Percentiles rank a stretch among this genome's conserved stretches.
Evolutionary conservation across 768 basidiomycete genomes (phyloP).

Genomic region (Calocybe indica): DNA sequence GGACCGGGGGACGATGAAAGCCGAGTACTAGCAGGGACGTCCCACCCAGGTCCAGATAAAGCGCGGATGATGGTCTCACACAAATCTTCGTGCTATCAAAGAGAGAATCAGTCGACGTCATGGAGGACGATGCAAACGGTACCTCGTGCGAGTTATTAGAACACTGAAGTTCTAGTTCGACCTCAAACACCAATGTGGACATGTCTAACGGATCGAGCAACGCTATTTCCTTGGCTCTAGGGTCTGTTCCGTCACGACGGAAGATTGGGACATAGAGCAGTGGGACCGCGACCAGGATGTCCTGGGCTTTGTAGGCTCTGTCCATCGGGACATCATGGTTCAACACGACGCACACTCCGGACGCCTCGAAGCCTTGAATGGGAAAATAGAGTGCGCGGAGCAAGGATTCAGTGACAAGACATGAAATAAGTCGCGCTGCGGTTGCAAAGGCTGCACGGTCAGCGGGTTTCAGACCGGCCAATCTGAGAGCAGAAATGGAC

Average conservation of each 20-base stretch:
- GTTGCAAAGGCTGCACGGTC: conserved; percentile 44
- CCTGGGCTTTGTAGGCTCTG: conserved; percentile 21
- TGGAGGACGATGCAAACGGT: no score
- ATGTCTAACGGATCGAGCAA: conserved; percentile 54
- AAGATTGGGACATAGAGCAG: conserved; percentile 42
- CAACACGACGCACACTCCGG: conserved; percentile 38
- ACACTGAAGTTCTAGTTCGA: conserved; percentile 1
- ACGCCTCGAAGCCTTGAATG: conserved; percentile 22
- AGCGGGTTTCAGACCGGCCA: conserved; percentile 24
- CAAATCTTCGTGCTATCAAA: conserved; percentile 23
- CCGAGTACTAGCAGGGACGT: conserved; percentile 12
- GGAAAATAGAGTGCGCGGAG: conserved; percentile 41
- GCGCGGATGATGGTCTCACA: conserved; percentile 14
- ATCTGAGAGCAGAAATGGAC: conserved; percentile 18
- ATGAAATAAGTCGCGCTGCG: conserved; percentile 45
- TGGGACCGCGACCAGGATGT: conserved; percentile 43
- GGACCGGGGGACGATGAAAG: conserved; percentile 27
- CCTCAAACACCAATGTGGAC: conserved; percentile 35
- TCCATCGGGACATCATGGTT: conserved; percentile 19
- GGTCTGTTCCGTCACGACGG: conserved; percentile 25
- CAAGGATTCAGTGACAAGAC: conserved; percentile 53
- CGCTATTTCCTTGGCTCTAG: conserved; percentile 32
- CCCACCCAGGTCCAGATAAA: conserved; percentile 21
- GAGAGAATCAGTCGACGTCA: not conserved
- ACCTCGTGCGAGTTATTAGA: no score